A percentile compares a stretch with the other conserved stretches of the same genome.
Conservation (phyloP, 139 green algal genomes). For the Tetradesmus obliquus region DNA sequence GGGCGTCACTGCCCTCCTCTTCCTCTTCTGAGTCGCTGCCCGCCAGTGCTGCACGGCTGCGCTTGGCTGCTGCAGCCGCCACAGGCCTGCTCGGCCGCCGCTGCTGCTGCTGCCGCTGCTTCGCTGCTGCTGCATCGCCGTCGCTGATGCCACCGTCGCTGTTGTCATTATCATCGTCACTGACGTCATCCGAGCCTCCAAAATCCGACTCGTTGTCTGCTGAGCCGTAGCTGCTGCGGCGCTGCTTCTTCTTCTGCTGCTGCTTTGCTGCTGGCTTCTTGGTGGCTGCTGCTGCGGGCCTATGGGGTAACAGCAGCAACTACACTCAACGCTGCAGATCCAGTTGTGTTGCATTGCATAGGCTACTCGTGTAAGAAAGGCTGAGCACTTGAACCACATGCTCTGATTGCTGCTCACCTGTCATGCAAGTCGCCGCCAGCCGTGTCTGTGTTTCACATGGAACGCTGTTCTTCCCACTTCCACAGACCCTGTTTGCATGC, state of each 20-base stretch:
- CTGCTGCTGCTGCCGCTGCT: slow-evolving; percentile 21
- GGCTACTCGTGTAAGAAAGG: no score
- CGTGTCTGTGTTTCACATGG: no score
- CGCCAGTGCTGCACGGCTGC: slow-evolving; percentile 12
- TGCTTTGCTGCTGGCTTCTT: background rate
- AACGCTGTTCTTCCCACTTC: no score
- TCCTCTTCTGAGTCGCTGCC: background rate
- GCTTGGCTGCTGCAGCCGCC: background rate
- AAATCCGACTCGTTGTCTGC: slow-evolving; percentile 7
- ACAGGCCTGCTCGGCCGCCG: background rate
- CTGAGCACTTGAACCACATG: no score
- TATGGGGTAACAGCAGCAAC: background rate
- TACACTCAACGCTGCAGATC: no score
- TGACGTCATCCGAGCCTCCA: background rate
- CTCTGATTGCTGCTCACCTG: no score
- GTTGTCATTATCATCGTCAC: background rate
- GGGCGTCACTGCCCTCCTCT: background rate
- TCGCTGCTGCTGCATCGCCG: slow-evolving; percentile 20
- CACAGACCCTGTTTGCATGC: no score
- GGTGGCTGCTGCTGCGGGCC: background rate
- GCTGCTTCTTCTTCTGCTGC: background rate
- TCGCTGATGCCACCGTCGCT: background rate
- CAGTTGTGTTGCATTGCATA: no score
- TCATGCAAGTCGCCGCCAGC: no score
- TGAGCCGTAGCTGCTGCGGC: background rate